These are phyloP conservation scores for Vicia sativa DNA, from an alignment of 306 rosid species.

Conservation along the genomic window DNA sequence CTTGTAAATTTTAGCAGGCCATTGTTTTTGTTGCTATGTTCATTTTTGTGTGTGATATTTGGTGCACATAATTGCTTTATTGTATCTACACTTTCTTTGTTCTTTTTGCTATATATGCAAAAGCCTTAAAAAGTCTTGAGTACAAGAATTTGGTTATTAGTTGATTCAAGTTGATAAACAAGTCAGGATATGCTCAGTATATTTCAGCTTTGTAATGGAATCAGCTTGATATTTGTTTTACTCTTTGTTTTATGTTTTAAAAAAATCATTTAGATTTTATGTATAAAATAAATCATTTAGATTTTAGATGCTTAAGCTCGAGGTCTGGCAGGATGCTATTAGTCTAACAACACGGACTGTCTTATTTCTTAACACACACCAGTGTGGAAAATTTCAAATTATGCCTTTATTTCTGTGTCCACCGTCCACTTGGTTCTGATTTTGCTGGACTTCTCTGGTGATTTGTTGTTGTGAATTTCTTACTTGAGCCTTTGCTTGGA, in stretches of 20 bases:
- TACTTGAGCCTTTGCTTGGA: conserved; percentile 14
- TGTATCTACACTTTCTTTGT: too few relatives aligned
- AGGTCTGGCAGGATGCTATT: too few relatives aligned
- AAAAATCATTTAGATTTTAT: too few relatives aligned
- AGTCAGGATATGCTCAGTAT: neutral
- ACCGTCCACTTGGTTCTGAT: conserved; percentile 15
- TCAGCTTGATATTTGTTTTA: neutral
- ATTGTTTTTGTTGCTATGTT: too few relatives aligned
- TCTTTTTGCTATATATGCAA: neutral
- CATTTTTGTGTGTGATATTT: too few relatives aligned
- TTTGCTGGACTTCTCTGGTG: conserved; percentile 1
- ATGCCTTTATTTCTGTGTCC: conserved; percentile 5
- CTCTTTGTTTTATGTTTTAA: too few relatives aligned
- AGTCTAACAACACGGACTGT: too few relatives aligned
- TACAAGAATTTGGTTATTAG: conserved; percentile 8
- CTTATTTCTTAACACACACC: too few relatives aligned
- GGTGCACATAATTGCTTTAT: too few relatives aligned
- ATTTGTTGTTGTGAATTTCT: neutral
- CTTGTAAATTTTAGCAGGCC: too few relatives aligned
- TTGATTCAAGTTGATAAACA: conserved; percentile 15
- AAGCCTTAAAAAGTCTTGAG: neutral
- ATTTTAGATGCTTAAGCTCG: too few relatives aligned
- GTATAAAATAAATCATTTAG: too few relatives aligned
- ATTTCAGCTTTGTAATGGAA: neutral
- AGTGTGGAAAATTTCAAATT: neutral